Evolutionary conservation across 108 stramenopile genomes (phyloP).

Genomic region (Cyclotella sp.): DNA sequence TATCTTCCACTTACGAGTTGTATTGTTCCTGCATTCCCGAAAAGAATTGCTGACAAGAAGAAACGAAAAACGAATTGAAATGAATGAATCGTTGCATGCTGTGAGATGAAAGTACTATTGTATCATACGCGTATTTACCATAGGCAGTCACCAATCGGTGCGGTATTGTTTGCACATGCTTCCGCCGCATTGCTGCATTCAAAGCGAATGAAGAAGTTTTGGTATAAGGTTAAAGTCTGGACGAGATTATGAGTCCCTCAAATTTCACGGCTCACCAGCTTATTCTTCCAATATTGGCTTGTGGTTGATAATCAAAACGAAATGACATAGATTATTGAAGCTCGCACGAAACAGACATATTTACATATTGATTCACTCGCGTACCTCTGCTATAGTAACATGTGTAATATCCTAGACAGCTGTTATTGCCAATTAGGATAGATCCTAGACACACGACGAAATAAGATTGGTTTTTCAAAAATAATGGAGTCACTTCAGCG

Average conservation of each 20-base stretch:
- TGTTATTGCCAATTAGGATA: background rate
- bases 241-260: background rate
- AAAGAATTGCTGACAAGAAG: background rate
- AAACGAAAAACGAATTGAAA: no score
- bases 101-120: background rate
- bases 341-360: no score
- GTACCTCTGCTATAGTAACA: background rate
- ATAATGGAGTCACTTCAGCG: background rate
- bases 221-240: background rate
- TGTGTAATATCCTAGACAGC: background rate
- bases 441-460: background rate
- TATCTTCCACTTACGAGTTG: background rate
- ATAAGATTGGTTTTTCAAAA: background rate
- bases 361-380: no score
- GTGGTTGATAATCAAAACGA: background rate
- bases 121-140: background rate
- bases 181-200: background rate
- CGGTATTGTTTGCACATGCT: background rate
- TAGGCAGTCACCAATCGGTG: background rate
- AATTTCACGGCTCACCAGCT: slow-evolving; percentile 4
- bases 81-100: background rate
- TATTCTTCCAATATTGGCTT: background rate
- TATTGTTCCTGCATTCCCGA: background rate
- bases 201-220: background rate
- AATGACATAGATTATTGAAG: no score